Percentiles rank a stretch among this genome's conserved stretches.
These are phyloP conservation scores for Lenzites betulinus DNA, from an alignment of 768 basidiomycete species.

Conservation along the genomic window DNA sequence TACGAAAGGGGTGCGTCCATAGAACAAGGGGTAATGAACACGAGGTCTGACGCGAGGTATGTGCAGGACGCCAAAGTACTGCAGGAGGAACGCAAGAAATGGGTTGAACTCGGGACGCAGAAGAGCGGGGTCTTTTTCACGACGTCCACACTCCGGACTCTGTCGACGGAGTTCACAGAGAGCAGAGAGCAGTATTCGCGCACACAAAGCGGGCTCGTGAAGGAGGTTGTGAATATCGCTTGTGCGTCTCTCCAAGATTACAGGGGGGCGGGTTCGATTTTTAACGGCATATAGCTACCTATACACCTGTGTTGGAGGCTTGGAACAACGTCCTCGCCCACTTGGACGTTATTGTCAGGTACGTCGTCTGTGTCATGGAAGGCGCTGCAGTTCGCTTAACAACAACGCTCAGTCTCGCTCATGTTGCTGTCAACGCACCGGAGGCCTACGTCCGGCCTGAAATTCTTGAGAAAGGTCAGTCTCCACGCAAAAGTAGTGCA, in stretches of 20 bases:
- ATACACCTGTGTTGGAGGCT: slow-evolving; percentile 83
- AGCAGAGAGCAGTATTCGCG: slow-evolving; percentile 67
- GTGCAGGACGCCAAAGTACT: slow-evolving; percentile 78
- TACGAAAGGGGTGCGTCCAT: slow-evolving; percentile 76
- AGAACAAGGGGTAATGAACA: not conserved
- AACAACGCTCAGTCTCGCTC: slow-evolving; percentile 68
- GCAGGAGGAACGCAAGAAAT: slow-evolving; percentile 55
- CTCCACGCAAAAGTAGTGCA: not conserved
- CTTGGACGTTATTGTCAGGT: slow-evolving; percentile 91
- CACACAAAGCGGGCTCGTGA: slow-evolving; percentile 81
- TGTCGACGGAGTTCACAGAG: slow-evolving; percentile 73
- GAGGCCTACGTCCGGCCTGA: slow-evolving; percentile 88
- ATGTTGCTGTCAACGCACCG: slow-evolving; percentile 85
- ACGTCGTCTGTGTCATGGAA: not conserved
- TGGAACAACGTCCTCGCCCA: slow-evolving; percentile 86
- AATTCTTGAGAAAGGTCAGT: slow-evolving; percentile 71
- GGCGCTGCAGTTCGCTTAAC: not conserved
- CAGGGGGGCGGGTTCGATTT: not conserved
- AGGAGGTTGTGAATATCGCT: slow-evolving; percentile 91
- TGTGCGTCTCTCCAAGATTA: slow-evolving; percentile 47
- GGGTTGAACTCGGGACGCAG: slow-evolving; percentile 80
- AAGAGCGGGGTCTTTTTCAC: slow-evolving; percentile 91
- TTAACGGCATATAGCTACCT: slow-evolving; percentile 65
- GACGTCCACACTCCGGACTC: slow-evolving; percentile 68
- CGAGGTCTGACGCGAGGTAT: not conserved